Evolutionary conservation across 371 early-diverging fungal species (phyloP).

Genomic region (Rhizopus microsporus): DNA sequence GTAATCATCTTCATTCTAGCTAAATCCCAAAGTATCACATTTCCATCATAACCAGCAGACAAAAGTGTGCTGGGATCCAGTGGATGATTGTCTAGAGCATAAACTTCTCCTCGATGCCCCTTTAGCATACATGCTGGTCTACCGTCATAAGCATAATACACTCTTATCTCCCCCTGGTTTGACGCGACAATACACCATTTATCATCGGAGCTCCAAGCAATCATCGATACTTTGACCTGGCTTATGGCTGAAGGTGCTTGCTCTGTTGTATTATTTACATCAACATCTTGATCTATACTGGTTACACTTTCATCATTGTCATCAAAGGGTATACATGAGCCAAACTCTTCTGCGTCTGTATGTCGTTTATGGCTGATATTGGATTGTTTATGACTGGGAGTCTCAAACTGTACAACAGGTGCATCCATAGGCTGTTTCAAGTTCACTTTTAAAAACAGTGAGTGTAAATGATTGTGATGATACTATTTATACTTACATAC

Average conservation of each 20-base stretch:
- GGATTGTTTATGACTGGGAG: slow-evolving; percentile 7
- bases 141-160: slow-evolving; percentile 66
- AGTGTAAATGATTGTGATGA: not conserved
- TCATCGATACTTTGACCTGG: slow-evolving; percentile 50
- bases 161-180: slow-evolving; percentile 59
- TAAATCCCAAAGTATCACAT: slow-evolving; percentile 79
- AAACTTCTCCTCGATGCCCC: slow-evolving; percentile 70
- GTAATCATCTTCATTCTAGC: slow-evolving; percentile 24
- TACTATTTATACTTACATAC: slow-evolving; percentile 23
- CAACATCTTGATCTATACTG: not conserved
- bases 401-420: slow-evolving; percentile 17
- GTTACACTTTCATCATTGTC: not conserved
- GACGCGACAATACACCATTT: slow-evolving; percentile 61
- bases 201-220: slow-evolving; percentile 69
- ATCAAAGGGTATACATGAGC: slow-evolving; percentile 19
- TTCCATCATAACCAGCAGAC: slow-evolving; percentile 88
- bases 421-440: slow-evolving; percentile 24
- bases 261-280: not conserved
- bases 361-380: not conserved
- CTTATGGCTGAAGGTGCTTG: slow-evolving; percentile 6
- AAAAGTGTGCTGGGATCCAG: slow-evolving; percentile 65
- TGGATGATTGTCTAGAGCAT: slow-evolving; percentile 80
- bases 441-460: slow-evolving; percentile 19
- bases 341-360: slow-evolving; percentile 9
- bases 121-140: slow-evolving; percentile 51